Evolutionary conservation across 1,139 yeast genomes (phyloP), one percentile per base, ranked within the genome.

Genomic region (Debaryomyces sp.): DNA sequence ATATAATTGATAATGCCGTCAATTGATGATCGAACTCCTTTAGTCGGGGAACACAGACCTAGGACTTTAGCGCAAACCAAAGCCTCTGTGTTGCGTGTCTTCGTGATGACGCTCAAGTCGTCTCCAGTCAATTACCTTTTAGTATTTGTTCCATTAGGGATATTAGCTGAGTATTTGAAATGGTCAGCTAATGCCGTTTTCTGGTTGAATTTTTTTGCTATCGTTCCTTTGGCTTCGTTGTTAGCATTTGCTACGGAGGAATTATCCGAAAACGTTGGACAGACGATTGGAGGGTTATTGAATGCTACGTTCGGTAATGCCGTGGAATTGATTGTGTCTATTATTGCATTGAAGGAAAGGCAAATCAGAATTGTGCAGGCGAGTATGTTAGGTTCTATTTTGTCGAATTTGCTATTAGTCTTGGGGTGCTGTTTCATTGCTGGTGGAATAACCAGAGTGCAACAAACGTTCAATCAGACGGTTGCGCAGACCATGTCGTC

Each of bases 401-500:
- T 94, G 50, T 89, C 96, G 45, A 94, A 94, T 68, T 72, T 91
- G 60, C 74, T 94, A 53, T 78, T 95, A 52, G 99, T 94, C 5
- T 77, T 94, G 52, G 99, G 99, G n/a, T 87, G 96, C 68, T 91
- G 98, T 63, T 95, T 94, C 64, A 71, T 94, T 29, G 94, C 91
- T 44, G 99, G 99, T 48, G 99, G 99, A 13, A 78, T 85, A 63
- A 87, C 89, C 56, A 81, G 95, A 52, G 79, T 85, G 40, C 96
- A 89, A 66, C 99, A 94, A 68, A 80, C 80, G 4, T 94, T 95
- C 71, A 92, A 92, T 73, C 96, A 87, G 68, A 92, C 98, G 0
- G 97, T 92, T 9, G 99, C 99, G 6, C 98, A 94, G 58, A 91
- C 98, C 17, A 94, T 95, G 97, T 84, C 94, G 27, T 89, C 97